Conservation (phyloP, 345 rosid species). For the Arabis alpina region DNA sequence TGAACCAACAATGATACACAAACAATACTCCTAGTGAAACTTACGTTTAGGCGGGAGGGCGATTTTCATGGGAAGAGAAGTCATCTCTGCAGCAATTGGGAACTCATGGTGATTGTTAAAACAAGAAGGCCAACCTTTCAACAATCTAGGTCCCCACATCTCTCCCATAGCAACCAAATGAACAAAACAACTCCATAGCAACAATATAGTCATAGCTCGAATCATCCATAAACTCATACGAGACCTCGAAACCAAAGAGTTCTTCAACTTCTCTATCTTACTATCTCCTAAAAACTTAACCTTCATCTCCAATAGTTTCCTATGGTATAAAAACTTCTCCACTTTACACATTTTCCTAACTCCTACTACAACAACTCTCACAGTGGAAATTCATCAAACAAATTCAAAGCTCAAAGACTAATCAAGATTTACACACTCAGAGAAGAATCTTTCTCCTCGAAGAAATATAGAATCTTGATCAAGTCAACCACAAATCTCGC, state of each 20-base stretch:
- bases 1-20: background rate
- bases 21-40: constrained; percentile 15
- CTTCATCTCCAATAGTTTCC: constrained; percentile 46
- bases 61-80: constrained; percentile 51
- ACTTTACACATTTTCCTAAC: constrained; percentile 37
- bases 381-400: constrained; percentile 31
- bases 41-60: constrained; percentile 82
- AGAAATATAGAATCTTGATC: constrained; percentile 10
- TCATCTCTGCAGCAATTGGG: constrained; percentile 47
- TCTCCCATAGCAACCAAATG: constrained; percentile 90
- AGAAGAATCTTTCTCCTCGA: constrained; percentile 32
- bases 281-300: constrained; percentile 55
- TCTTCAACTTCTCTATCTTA: constrained; percentile 59
- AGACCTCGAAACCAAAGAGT: constrained; percentile 48
- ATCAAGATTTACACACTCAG: constrained; percentile 19
- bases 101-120: constrained; percentile 54
- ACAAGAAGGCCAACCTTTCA: constrained; percentile 93
- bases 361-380: constrained; percentile 23
- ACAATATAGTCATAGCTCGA: constrained; percentile 81
- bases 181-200: constrained; percentile 94
- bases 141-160: constrained; percentile 84
- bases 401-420: background rate
- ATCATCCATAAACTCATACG: constrained; percentile 87
- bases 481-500: constrained; percentile 37
- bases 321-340: constrained; percentile 40